Percentiles rank a stretch among this genome's conserved stretches.
Conservation (phyloP, 164 flowering plant species). For the Kalanchoe fedtschenkoi region DNA sequence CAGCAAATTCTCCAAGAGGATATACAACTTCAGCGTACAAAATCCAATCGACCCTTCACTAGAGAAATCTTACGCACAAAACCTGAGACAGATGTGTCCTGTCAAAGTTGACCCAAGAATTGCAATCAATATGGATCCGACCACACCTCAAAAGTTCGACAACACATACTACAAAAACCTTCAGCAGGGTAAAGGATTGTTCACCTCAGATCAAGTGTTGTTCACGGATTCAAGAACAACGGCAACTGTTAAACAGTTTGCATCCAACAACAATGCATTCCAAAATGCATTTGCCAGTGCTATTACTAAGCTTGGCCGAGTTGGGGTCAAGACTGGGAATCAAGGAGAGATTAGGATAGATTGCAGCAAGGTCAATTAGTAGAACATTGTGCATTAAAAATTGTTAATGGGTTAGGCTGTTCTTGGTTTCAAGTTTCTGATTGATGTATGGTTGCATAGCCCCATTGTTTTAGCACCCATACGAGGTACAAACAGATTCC, state of each 20-base stretch:
- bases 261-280: conserved; percentile 33
- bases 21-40: conserved; percentile 32
- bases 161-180: conserved; percentile 66
- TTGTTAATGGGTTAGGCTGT: too few relatives aligned
- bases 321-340: conserved; percentile 47
- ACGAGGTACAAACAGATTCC: not conserved
- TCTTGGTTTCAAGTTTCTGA: not conserved
- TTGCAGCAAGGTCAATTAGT: conserved; percentile 16
- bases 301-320: conserved; percentile 76
- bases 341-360: conserved; percentile 40
- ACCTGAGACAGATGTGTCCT: conserved; percentile 57
- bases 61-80: conserved; percentile 31
- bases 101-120: conserved; percentile 58
- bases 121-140: conserved; percentile 79
- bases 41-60: conserved; percentile 46
- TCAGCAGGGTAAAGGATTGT: conserved; percentile 55
- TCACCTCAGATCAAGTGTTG: conserved; percentile 78
- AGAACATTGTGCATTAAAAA: not conserved
- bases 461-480: not conserved
- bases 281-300: conserved; percentile 47
- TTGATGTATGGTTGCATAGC: not conserved
- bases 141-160: conserved; percentile 58
- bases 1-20: conserved; percentile 35
- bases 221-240: conserved; percentile 49
- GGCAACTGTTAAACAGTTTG: conserved; percentile 47